phyloP scores from a whole-genome alignment of 306 rosid genomes.

The Prinsepia uniflora region DNA sequence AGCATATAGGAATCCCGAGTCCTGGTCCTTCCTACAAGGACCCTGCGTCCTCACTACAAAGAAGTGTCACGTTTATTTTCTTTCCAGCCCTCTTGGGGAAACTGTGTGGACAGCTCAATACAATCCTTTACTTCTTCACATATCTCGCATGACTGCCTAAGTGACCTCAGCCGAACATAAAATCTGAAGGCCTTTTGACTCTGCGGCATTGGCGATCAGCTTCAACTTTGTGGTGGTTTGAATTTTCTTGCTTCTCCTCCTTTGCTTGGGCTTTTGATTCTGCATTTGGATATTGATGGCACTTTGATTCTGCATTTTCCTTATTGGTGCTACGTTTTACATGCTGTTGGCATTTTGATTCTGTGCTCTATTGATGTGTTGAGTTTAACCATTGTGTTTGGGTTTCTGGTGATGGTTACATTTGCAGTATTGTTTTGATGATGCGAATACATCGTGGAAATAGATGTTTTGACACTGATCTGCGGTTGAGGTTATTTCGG shows the following conservation, averaged over 20 bases:
- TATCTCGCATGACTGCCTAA: not conserved
- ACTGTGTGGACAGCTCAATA: not conserved
- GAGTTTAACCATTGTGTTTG: too few relatives aligned
- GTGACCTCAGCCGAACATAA: too few relatives aligned
- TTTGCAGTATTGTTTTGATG: too few relatives aligned
- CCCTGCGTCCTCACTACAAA: too few relatives aligned
- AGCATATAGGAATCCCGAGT: too few relatives aligned
- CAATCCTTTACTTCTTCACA: not conserved
- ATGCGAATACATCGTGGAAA: too few relatives aligned
- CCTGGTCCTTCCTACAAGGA: too few relatives aligned
- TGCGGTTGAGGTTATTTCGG: too few relatives aligned
- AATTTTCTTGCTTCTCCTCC: not conserved
- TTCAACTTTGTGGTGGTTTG: not conserved
- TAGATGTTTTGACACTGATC: too few relatives aligned
- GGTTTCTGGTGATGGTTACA: too few relatives aligned
- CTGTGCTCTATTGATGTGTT: not conserved
- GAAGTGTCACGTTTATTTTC: not conserved
- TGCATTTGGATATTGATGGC: not conserved
- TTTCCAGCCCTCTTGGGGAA: not conserved
- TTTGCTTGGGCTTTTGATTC: not conserved
- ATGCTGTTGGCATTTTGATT: too few relatives aligned
- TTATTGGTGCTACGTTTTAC: too few relatives aligned
- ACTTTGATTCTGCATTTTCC: not conserved
- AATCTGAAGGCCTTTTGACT: rapidly evolving
- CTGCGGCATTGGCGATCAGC: not conserved